Evolutionary conservation across 106 monocot species (phyloP), one percentile per base, ranked within the genome.

Genomic region (Dactylorhiza incarnata): DNA sequence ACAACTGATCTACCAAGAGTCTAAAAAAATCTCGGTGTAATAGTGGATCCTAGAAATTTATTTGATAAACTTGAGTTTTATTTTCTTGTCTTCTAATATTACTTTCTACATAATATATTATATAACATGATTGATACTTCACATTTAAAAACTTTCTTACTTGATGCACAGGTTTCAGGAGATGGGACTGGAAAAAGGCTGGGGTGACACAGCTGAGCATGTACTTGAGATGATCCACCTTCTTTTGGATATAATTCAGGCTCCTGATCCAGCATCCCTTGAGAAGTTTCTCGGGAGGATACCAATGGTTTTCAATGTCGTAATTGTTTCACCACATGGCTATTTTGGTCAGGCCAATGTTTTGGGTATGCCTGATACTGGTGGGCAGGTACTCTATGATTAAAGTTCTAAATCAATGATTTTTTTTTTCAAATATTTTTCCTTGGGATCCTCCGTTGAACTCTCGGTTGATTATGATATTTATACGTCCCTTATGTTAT

Each of bases 291-390:
- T 95, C 19, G 95, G 95, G 24, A 90, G 88, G 73, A 87, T 95
- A 22, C 92, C 95, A 7, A 95, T 95, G 95, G 87, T 95, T 48
- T 93, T 92, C 75, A 93, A 90, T 86, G 92, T 95, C 11, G 95
- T 95, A 5, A 84, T 95, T 76, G 72, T 95, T 72, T 95, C 95
- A 75, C 92, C 95, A 19, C 95, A 95, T 87, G 95, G 95, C 8
- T 93, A 85, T 80, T 95, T 95, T 73, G 92, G 92, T 65, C 95
- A 95, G 77, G 92, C 95, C 23, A 90, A 92, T 88, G 95, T 92
- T 6, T 83, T 95, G 20, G 95, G 95, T 10, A 77, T 93, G 76
- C 95, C 92, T 24, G 95, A 95, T 78, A 93, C 95, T 49, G 95
- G 95, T 47, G 95, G 95, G 29, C 95, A 95, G 92, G 95, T 95